Evolutionary conservation across 1,284 basidiomycete species (phyloP), one percentile per base, ranked within the genome.

Genomic region (Psilocybe mexicana): DNA sequence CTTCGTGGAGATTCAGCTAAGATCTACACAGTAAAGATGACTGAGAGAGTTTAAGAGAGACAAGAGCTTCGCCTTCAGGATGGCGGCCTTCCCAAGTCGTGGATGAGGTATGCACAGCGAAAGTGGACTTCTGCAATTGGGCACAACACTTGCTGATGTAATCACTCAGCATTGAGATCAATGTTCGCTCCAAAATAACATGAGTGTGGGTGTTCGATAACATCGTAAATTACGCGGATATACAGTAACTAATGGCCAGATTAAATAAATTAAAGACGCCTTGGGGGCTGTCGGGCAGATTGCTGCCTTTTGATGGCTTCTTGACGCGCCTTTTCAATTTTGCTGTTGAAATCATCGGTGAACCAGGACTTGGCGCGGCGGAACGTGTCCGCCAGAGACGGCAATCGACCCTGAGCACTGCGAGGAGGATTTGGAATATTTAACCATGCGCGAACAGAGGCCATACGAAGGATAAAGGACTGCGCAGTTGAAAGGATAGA

Each of bases 391-490:
- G 61, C 61, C 8, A 69, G 58, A 23, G 63, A 67, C 0, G 73
- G 75, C 10, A 74, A 63, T 58, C 63, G 70, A 30, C 70, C 70
- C 33, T 65, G 66, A n/a, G 61, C 54, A 26, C 65, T 60, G 2
- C 50, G 47, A 5, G 78, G 74, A 10, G 81, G 63, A 24, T 73
- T 60, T 0, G 83, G 83, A 58, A 89, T 83, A 44, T 73, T 65
- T 33, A 87, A 68, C 2, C 68, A 60, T 28, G 70, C 62, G 44
- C 86, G 84, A 46, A 87, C 66, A 8, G 74, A 66, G 10, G 79
- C 75, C 8, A 69, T 62, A 48, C 83, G 82, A 35, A 88, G 69
- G 14, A 81, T 25, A 2, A 76, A 55, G 2, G 81, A 79, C 67
- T 88, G 86, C 1, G 71, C 23, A 5, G 74, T 70, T 52, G 81